These are phyloP conservation scores for Arthrobotrys sinensis DNA, from an alignment of 2,329 filamentous ascomycete genomes.

Conservation along the genomic window DNA sequence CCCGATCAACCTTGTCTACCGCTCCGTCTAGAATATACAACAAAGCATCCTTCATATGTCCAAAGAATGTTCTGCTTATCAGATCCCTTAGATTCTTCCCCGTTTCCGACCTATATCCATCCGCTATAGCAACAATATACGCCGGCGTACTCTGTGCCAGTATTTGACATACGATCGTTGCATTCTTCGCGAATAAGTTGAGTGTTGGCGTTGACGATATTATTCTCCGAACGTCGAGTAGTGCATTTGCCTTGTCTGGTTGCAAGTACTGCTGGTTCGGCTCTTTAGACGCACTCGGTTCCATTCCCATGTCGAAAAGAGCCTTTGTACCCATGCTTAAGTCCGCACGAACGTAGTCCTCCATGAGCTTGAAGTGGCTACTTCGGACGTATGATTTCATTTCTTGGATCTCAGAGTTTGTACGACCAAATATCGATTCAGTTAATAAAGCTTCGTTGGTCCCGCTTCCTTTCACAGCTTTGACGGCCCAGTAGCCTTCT, in stretches of 20 bases:
- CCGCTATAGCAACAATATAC: conserved; percentile 85
- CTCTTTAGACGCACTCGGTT: conserved; percentile 78
- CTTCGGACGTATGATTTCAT: conserved; percentile 85
- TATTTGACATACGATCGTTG: conserved; percentile 83
- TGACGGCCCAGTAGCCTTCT: conserved; percentile 79
- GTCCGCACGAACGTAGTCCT: conserved; percentile 81
- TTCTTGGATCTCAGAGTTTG: conserved; percentile 87
- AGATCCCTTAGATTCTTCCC: conserved; percentile 79
- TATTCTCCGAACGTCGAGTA: conserved; percentile 33
- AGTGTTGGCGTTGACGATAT: conserved; percentile 46
- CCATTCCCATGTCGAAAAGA: conserved; percentile 86
- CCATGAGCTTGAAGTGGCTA: conserved; percentile 77
- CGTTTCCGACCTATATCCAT: conserved; percentile 82
- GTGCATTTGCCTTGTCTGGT: conserved; percentile 3
- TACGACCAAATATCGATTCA: conserved; percentile 84
- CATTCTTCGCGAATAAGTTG: conserved; percentile 73
- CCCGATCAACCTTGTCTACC: conserved; percentile 72
- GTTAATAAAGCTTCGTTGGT: conserved; percentile 90
- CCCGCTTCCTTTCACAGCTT: conserved; percentile 82
- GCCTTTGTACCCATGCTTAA: conserved; percentile 87
- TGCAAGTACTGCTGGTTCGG: neutral
- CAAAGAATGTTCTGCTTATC: conserved; percentile 86
- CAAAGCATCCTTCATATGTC: conserved; percentile 91
- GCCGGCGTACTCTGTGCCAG: conserved; percentile 82
- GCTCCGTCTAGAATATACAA: conserved; percentile 84